A percentile compares a stretch with the other conserved stretches of the same genome.
These are phyloP conservation scores for Sarocladiaceae sp. DNA, from an alignment of 2,329 filamentous ascomycete genomes.

Conservation along the genomic window DNA sequence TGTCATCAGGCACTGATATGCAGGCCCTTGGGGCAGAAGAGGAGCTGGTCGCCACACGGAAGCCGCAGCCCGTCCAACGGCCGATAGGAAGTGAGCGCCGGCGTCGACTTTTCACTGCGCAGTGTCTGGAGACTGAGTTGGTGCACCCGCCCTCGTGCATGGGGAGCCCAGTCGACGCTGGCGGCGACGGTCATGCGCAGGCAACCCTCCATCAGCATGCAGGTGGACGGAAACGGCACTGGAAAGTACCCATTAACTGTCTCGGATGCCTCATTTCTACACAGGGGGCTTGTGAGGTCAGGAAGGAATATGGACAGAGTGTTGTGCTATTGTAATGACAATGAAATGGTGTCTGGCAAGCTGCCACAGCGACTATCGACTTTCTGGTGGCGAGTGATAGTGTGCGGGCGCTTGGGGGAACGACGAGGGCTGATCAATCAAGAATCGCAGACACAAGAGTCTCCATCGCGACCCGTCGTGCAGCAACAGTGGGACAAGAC, in stretches of 20 bases:
- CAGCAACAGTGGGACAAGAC: constrained; percentile 7
- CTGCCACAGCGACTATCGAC: too few relatives aligned
- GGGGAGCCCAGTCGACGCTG: constrained; percentile 2
- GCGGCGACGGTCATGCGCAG: constrained; percentile 7
- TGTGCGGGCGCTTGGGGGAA: constrained; percentile 2
- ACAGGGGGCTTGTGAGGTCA: neutral
- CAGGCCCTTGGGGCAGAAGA: neutral
- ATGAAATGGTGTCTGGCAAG: neutral
- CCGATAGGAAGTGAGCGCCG: constrained; percentile 1
- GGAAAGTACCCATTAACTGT: neutral
- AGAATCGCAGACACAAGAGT: neutral
- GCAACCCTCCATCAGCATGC: constrained; percentile 5
- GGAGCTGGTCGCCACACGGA: constrained; percentile 6
- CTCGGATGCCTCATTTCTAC: neutral
- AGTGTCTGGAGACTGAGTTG: constrained; percentile 2
- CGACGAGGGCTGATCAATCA: constrained; percentile 6
- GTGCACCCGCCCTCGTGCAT: neutral
- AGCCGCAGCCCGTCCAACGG: constrained; percentile 5
- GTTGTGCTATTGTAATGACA: neutral
- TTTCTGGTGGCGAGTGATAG: neutral
- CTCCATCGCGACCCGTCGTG: neutral
- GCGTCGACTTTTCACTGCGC: neutral
- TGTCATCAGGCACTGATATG: constrained; percentile 4
- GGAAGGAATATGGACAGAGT: neutral
- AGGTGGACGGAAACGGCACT: neutral